These are phyloP conservation scores for Trematosphaeria pertusa DNA, from an alignment of 2,329 filamentous ascomycete species.

Conservation along the genomic window DNA sequence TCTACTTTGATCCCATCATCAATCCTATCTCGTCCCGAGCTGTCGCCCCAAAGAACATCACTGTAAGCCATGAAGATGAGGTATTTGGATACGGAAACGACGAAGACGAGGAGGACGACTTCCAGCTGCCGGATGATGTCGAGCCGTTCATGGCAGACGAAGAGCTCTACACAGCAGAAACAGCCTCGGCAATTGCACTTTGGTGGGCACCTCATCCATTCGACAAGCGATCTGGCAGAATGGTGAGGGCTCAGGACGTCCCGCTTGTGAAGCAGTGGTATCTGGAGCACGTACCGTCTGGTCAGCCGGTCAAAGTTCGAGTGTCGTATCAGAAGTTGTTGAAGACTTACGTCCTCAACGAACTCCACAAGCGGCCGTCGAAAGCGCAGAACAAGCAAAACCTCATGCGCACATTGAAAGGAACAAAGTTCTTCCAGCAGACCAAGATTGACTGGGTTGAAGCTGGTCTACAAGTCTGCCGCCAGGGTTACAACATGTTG, in stretches of 20 bases:
- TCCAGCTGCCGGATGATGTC: slow-evolving; percentile 78
- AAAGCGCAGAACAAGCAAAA: slow-evolving; percentile 97
- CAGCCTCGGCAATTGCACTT: slow-evolving; percentile 85
- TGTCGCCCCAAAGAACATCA: slow-evolving; percentile 93
- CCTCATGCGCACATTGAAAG: slow-evolving; percentile 85
- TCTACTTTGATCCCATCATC: slow-evolving; percentile 97
- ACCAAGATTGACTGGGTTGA: slow-evolving; percentile 99
- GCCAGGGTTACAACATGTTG: slow-evolving; percentile 99
- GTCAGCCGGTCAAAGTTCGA: slow-evolving; percentile 93
- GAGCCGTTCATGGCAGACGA: slow-evolving; percentile 92
- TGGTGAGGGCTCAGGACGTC: slow-evolving; percentile 97
- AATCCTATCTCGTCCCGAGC: slow-evolving; percentile 96
- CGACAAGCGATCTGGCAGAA: slow-evolving; percentile 88
- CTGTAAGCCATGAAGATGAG: slow-evolving; percentile 89
- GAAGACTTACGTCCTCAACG: slow-evolving; percentile 95
- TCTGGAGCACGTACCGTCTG: slow-evolving; percentile 88
- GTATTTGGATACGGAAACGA: slow-evolving; percentile 84
- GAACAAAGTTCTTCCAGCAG: slow-evolving; percentile 99
- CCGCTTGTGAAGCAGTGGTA: slow-evolving; percentile 99
- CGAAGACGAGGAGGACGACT: slow-evolving; percentile 82
- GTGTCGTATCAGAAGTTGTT: slow-evolving; percentile 98
- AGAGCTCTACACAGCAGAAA: slow-evolving; percentile 87
- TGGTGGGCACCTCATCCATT: slow-evolving; percentile 99
- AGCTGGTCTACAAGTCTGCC: slow-evolving; percentile 95
- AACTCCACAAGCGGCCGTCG: slow-evolving; percentile 92